Conservation (phyloP, 164 flowering plant species). For the Houttuynia cordata region DNA sequence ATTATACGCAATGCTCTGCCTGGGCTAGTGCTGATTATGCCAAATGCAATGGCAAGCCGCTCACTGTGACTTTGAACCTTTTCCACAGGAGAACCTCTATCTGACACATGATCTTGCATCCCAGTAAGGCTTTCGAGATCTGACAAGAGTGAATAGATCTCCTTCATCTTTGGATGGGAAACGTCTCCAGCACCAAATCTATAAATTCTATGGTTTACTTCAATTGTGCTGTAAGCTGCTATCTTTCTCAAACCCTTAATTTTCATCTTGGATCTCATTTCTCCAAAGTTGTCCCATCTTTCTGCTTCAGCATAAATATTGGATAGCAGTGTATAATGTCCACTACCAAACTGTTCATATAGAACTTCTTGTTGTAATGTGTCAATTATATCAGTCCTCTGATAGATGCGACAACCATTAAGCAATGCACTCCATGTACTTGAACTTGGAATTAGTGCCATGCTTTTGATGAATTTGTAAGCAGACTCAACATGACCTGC, state of each 20-base stretch:
- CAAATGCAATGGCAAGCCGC: conserved; percentile 23
- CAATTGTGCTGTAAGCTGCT: conserved; percentile 53
- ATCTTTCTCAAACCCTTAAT: conserved; percentile 40
- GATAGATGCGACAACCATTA: conserved; percentile 67
- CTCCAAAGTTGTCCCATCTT: conserved; percentile 40
- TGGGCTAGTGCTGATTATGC: conserved; percentile 19
- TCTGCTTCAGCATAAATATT: conserved; percentile 66
- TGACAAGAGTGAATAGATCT: conserved; percentile 20
- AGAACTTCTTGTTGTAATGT: conserved; percentile 24
- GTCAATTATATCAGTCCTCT: conserved; percentile 40
- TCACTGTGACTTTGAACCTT: conserved; percentile 19
- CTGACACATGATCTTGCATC: conserved; percentile 12
- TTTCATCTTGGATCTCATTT: conserved; percentile 44
- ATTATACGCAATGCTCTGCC: conserved; percentile 8
- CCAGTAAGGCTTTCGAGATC: conserved; percentile 13
- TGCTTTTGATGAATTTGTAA: conserved; percentile 35
- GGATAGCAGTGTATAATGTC: conserved; percentile 45
- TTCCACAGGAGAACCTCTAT: conserved; percentile 3
- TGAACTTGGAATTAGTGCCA: conserved; percentile 38
- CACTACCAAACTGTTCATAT: conserved; percentile 39
- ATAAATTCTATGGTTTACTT: conserved; percentile 24
- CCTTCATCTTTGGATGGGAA: conserved; percentile 17
- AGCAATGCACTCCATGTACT: conserved; percentile 70
- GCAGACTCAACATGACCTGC: conserved; percentile 60
- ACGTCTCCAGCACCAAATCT: conserved; percentile 34